phyloP scores from a whole-genome alignment of 331 rosid species.

The Rosa hybrid region DNA sequence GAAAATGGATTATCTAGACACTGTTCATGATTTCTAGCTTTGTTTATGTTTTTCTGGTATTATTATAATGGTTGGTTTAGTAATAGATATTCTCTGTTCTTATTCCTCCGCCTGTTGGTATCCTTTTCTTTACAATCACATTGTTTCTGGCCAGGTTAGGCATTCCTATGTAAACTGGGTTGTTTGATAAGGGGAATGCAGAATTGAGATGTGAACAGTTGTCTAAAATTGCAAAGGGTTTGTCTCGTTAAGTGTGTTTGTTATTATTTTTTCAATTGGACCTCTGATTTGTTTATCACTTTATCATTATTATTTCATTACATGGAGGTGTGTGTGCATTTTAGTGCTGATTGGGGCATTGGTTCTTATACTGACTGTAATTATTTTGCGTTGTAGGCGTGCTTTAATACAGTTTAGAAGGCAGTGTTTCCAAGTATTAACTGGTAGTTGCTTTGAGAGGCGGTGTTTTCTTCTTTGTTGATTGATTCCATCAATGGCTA shows the following conservation, averaged over 20 bases:
- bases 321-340: not conserved
- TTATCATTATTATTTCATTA: not conserved
- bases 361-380: not conserved
- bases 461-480: constrained; percentile 25
- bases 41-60: not conserved
- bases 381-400: constrained; percentile 36
- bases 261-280: not conserved
- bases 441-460: constrained; percentile 21
- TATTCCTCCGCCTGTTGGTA: not conserved
- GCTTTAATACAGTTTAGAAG: constrained; percentile 32
- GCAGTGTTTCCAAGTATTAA: constrained; percentile 23
- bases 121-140: not conserved
- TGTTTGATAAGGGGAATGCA: constrained; percentile 1
- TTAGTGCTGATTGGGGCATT: constrained; percentile 3
- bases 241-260: not conserved
- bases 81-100: not conserved
- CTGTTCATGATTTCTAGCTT: constrained; percentile 1
- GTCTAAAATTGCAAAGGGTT: not conserved
- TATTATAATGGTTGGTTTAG: not conserved
- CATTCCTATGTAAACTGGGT: not conserved
- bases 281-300: not conserved
- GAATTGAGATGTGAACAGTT: not conserved
- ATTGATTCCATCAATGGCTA: constrained; percentile 52
- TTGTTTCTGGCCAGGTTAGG: not conserved
- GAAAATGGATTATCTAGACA: constrained; percentile 10